Evolutionary conservation across 345 rosid genomes (phyloP).

Genomic region (Brassica cretica): DNA sequence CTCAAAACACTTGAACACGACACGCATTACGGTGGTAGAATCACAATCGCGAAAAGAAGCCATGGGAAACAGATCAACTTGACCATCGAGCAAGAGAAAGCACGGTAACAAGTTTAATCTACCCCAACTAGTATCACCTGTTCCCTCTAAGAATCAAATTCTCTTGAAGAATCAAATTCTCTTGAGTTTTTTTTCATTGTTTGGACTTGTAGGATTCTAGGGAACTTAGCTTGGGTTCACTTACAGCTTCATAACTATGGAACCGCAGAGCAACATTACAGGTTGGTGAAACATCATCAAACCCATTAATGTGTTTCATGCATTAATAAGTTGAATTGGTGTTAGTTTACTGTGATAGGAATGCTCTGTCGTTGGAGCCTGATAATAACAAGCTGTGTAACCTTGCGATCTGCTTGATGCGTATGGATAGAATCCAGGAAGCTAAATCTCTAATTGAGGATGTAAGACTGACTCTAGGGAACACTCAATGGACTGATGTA

Average conservation of each 20-base stretch:
- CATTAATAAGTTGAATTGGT: neutral
- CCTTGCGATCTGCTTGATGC: constrained; percentile 73
- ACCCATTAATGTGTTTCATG: neutral
- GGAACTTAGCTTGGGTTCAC: constrained; percentile 82
- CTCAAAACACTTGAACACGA: constrained; percentile 15
- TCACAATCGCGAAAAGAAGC: neutral
- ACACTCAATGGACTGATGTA: constrained; percentile 43
- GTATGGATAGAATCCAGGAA: constrained; percentile 61
- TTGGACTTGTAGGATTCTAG: constrained; percentile 52
- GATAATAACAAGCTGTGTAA: constrained; percentile 76
- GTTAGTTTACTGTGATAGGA: constrained; percentile 41
- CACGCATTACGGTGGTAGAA: neutral
- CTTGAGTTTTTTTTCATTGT: neutral
- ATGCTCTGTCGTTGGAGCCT: constrained; percentile 60
- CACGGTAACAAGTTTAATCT: neutral
- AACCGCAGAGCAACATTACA: constrained; percentile 64
- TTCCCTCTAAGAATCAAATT: neutral
- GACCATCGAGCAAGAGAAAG: constrained; percentile 32
- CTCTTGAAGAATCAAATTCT: no score
- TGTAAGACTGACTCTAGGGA: constrained; percentile 44
- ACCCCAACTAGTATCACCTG: neutral
- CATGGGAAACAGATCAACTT: neutral
- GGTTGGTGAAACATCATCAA: constrained; percentile 37
- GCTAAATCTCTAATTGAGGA: constrained; percentile 63
- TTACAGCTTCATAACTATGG: constrained; percentile 66